Evolutionary conservation across 805 yeast genomes (phyloP), one percentile per base, ranked within the genome.

Genomic region (Lipomyces spencermartinsiae): DNA sequence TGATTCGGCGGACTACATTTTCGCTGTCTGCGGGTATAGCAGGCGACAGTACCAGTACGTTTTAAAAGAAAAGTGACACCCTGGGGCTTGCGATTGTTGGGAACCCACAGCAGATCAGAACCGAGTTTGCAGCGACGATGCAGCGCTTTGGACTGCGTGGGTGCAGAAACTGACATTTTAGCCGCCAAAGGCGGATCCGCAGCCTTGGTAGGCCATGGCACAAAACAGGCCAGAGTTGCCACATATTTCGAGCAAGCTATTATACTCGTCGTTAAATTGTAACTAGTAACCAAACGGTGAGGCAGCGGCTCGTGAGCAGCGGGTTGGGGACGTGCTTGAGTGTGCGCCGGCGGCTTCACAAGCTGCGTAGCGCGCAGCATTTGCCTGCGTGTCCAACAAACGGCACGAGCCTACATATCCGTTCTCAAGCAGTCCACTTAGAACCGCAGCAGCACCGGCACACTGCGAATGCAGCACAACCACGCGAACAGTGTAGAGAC

Each of bases 271-370:
- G 49, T 35, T 35, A 1, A 35, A 6, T 5, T 9, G 37, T 1
- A 35, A 6, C 14, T 35, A 35, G 37, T 35, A 6, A 35, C 6
- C n/a, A 39, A 39, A 39, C 14, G 16, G 12, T 6, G 46, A 35
- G 1, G 39, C 14, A 2, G 39, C 39, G 16, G 14, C 14, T 35
- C 39, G 9, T 12, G 43, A 37, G 43, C 49, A n/a, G 10, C 22
- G 56, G 34, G 56, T 53, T 53, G 56, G 56, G 56, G 56, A 25
- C 34, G 56, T 53, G 56, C 56, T 31, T 25, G 56, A 31, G 56
- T 25, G 56, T 53, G 56, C 56, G 56, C 34, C 7, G 34, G n/a
- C 5, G 33, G 2, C 16, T 7, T 16, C 34, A 14, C 16, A n/a
- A 16, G n/a, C 33, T 4, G 31, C 56, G 49, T 53, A 53, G 56